phyloP scores from a whole-genome alignment of 2,329 filamentous ascomycete genomes.

The Fusarium odoratissimum region DNA sequence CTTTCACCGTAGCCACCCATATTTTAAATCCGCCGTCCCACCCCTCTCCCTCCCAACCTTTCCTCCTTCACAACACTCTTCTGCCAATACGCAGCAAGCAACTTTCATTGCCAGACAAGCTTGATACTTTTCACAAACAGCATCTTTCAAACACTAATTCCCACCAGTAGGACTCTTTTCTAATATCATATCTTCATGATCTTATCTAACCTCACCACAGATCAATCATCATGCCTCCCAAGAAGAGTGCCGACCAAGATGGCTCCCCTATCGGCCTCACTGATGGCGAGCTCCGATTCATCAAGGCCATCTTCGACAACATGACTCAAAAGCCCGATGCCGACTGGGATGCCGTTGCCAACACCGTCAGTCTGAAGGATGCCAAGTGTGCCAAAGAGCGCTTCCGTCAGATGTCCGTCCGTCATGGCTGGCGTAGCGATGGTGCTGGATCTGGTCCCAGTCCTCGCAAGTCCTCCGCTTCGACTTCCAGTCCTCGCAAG shows the following conservation, averaged over 20 bases:
- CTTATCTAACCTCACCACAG: constrained; percentile 14
- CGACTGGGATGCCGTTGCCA: constrained; percentile 55
- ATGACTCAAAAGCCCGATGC: constrained; percentile 55
- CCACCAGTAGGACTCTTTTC: constrained; percentile 1
- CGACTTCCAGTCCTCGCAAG: constrained; percentile 46
- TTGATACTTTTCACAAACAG: not conserved
- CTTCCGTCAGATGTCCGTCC: constrained; percentile 55
- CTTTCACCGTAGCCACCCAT: not conserved
- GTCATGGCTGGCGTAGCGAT: constrained; percentile 54
- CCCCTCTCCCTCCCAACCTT: constrained; percentile 6
- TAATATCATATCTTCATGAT: not conserved
- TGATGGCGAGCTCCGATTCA: constrained; percentile 52
- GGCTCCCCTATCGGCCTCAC: constrained; percentile 45
- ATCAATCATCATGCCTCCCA: constrained; percentile 47
- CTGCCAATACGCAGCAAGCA: not conserved
- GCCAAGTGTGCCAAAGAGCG: constrained; percentile 56
- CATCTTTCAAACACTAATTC: not conserved
- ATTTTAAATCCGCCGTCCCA: constrained; percentile 2
- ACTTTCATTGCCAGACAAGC: too few species aligned
- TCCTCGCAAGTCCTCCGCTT: constrained; percentile 41
- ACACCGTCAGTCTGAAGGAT: constrained; percentile 52
- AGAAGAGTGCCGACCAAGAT: constrained; percentile 44
- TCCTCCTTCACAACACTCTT: constrained; percentile 14
- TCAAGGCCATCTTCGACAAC: constrained; percentile 57
- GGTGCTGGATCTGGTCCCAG: constrained; percentile 16